A percentile compares a stretch with the other conserved stretches of the same genome.
phyloP scores from a whole-genome alignment of 2,329 filamentous ascomycete species.

The Phyllosticta paracitricarpa region DNA sequence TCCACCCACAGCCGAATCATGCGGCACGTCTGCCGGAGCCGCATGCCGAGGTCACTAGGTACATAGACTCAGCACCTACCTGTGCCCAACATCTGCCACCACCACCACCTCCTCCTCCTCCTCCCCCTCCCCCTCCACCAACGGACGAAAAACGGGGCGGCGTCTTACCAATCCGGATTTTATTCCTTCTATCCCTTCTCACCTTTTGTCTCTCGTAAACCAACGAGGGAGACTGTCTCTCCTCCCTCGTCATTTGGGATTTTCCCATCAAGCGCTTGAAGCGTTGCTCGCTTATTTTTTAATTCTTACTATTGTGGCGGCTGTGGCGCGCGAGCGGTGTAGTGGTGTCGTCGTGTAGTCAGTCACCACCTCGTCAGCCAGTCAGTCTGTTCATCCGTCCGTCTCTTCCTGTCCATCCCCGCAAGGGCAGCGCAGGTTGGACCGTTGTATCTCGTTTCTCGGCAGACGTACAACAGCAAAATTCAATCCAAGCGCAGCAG shows the following conservation, averaged over 20 bases:
- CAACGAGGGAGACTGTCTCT: background rate
- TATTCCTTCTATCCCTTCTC: background rate
- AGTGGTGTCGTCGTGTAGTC: background rate
- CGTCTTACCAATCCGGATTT: background rate
- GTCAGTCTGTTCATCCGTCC: background rate
- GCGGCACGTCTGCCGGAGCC: background rate
- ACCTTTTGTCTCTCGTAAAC: background rate
- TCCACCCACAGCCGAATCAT: background rate
- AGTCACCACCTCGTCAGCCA: background rate
- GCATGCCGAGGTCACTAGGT: conserved; percentile 2
- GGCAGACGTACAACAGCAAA: background rate
- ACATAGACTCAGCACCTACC: background rate
- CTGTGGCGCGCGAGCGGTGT: background rate
- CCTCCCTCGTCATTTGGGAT: background rate
- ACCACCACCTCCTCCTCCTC: background rate
- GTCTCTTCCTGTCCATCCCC: background rate
- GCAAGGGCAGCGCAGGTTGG: background rate
- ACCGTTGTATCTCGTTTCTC: background rate
- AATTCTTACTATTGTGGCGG: background rate
- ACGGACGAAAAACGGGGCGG: background rate
- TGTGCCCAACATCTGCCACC: background rate
- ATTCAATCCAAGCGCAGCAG: background rate
- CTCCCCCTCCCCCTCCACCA: background rate
- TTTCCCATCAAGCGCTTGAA: background rate
- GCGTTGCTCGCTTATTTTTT: background rate